Evolutionary conservation across 1,284 basidiomycete genomes (phyloP).

Genomic region (Microbotryum intermedium): DNA sequence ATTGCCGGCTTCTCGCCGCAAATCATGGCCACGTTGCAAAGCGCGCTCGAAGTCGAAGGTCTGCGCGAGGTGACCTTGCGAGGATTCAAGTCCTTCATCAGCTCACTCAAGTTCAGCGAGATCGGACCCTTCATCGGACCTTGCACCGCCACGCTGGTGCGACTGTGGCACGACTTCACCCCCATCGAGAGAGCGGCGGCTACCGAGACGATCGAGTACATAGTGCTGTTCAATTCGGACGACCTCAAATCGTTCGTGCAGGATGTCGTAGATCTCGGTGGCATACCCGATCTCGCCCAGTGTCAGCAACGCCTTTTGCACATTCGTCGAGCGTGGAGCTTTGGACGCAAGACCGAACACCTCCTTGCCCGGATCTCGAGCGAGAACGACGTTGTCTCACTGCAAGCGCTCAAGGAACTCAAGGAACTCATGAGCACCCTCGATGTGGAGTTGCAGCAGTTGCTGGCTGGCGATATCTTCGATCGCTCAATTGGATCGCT

Average conservation of each 20-base stretch:
- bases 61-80: slow-evolving; percentile 69
- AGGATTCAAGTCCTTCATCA: slow-evolving; percentile 75
- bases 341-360: slow-evolving; percentile 53
- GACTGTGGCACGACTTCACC: slow-evolving; percentile 64
- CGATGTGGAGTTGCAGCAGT: slow-evolving; percentile 29
- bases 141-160: slow-evolving; percentile 75
- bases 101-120: slow-evolving; percentile 59
- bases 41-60: slow-evolving; percentile 62
- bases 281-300: slow-evolving; percentile 56
- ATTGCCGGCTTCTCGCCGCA: slow-evolving; percentile 69
- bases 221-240: slow-evolving; percentile 57
- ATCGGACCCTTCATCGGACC: slow-evolving; percentile 77
- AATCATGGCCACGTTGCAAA: slow-evolving; percentile 97
- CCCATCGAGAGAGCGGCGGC: slow-evolving; percentile 51
- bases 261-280: slow-evolving; percentile 68
- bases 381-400: slow-evolving; percentile 73
- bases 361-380: slow-evolving; percentile 66
- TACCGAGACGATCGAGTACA: slow-evolving; percentile 56
- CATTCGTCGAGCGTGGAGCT: slow-evolving; percentile 49
- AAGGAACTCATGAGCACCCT: slow-evolving; percentile 28
- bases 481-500: slow-evolving; percentile 65
- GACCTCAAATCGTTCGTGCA: slow-evolving; percentile 54
- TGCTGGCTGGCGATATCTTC: slow-evolving; percentile 71
- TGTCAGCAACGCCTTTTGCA: slow-evolving; percentile 48
- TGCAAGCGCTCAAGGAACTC: slow-evolving; percentile 53